These are phyloP conservation scores for Xylariales sp. DNA, from an alignment of 2,329 filamentous ascomycete species.

Conservation along the genomic window DNA sequence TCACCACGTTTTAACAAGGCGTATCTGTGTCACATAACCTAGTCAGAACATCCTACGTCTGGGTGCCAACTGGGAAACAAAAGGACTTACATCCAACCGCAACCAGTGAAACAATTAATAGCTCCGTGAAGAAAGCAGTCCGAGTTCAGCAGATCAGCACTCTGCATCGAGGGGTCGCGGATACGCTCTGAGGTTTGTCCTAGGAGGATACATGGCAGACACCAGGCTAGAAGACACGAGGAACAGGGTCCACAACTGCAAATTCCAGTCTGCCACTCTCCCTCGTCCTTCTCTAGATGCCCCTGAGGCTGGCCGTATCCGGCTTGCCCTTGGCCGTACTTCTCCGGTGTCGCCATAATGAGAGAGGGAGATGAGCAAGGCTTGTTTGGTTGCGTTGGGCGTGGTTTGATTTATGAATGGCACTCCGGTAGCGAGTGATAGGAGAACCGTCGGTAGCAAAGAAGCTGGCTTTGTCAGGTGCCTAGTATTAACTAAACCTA, in stretches of 20 bases:
- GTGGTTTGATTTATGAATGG: background rate
- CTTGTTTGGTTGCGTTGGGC: background rate
- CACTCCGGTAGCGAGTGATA: background rate
- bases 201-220: slow-evolving; percentile 48
- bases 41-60: background rate
- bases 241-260: slow-evolving; percentile 48
- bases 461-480: background rate
- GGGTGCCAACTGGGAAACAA: background rate
- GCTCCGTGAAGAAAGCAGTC: slow-evolving; percentile 47
- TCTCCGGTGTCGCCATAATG: slow-evolving; percentile 25
- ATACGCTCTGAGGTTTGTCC: slow-evolving; percentile 50
- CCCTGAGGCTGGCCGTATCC: slow-evolving; percentile 14
- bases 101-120: slow-evolving; percentile 45
- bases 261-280: slow-evolving; percentile 48
- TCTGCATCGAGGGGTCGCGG: slow-evolving; percentile 47
- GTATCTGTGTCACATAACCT: slow-evolving; percentile 50
- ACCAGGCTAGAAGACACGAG: slow-evolving; percentile 47
- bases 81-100: slow-evolving; percentile 48
- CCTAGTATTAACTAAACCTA: background rate
- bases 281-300: slow-evolving; percentile 42
- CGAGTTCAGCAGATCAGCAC: slow-evolving; percentile 46
- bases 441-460: background rate
- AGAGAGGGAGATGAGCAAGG: background rate
- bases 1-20: slow-evolving; percentile 57
- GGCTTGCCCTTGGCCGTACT: slow-evolving; percentile 23